phyloP scores from a whole-genome alignment of 371 early-diverging fungal genomes.

The Mucor lusitanicus region DNA sequence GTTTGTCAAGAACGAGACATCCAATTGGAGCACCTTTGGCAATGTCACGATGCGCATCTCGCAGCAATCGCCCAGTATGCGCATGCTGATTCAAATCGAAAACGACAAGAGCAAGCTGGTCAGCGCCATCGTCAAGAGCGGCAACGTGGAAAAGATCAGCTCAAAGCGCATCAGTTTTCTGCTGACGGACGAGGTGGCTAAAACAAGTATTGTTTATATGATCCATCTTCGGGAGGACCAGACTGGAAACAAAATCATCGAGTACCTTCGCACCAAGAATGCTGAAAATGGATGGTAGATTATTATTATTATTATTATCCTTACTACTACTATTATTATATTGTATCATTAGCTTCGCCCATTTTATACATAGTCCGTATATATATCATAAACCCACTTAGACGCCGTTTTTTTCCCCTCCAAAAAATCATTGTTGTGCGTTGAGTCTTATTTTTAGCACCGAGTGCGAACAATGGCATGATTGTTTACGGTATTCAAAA shows the following conservation, averaged over 20 bases:
- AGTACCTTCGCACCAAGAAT: constrained; percentile 42
- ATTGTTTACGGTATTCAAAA: no score
- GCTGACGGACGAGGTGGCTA: constrained; percentile 29
- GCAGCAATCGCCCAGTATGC: constrained; percentile 43
- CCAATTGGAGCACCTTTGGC: constrained; percentile 48
- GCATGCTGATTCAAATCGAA: constrained; percentile 49
- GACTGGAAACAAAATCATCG: constrained; percentile 39
- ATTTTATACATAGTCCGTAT: background rate
- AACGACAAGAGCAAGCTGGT: constrained; percentile 47
- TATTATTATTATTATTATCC: background rate
- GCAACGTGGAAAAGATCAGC: constrained; percentile 40
- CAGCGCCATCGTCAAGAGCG: constrained; percentile 41
- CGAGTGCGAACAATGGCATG: no score
- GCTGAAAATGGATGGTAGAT: constrained; percentile 42
- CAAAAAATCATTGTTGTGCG: background rate
- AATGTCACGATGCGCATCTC: constrained; percentile 36
- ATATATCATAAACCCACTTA: background rate
- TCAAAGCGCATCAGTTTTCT: constrained; percentile 43
- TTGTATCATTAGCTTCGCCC: background rate
- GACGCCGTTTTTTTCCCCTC: background rate
- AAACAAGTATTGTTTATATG: constrained; percentile 49
- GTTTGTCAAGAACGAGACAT: constrained; percentile 42
- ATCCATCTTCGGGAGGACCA: constrained; percentile 47
- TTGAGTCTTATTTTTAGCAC: no score
- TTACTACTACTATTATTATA: background rate